Base-by-base conservation (phyloP, 331 rosid genomes). In the Malus hybrid region DNA sequence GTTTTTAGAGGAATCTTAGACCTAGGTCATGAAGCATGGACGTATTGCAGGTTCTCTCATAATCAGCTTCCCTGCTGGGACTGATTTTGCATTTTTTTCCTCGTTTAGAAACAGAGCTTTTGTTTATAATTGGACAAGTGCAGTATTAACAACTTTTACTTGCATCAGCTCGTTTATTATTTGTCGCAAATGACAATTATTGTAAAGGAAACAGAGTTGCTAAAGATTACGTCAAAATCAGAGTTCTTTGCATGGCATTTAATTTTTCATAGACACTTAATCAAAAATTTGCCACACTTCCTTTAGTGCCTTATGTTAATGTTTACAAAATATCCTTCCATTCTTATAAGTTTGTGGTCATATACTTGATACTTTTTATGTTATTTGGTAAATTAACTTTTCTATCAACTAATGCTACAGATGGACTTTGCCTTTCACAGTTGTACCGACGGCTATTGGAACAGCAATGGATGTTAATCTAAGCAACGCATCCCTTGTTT, bases 381-480 rank as follows among this genome's bases (percentile, higher is more conserved):
- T 57, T 68, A 15, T 29, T 80, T 77, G 28, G 65, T 80, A 73
- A 86, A 89, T 90, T 92, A 88, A 95, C 97, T 83, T 92, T 80
- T 85, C 91, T 89, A 92, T 89, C 91, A 85, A 95, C 99, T 95
- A 95, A 95, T 95, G 97, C 96, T 75, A 92, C 97, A 95, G 99
- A 95, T 92, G 99, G 97, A 95, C 90, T 95, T 95, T 95, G 87
- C 99, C 99, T 95, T 95, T 95, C 87, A 95, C 99, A 95, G 99
- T 95, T 95, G 96, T 95, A 88, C 99, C 99, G 52, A 95, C 97
- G 52, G 97, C 97, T 84, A 88, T 95, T 76, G 99, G 93, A 83
- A 84, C 97, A 70, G 97, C 99, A 73, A 85, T 90, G 96, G 99
- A 95, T 81, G 79, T 92, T 74, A 90, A 95, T 83, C 85, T 95